These are phyloP conservation scores for Sphagnum magellanicum DNA, from an alignment of 228 moss, liverwort and hornwort genomes.

Conservation along the genomic window DNA sequence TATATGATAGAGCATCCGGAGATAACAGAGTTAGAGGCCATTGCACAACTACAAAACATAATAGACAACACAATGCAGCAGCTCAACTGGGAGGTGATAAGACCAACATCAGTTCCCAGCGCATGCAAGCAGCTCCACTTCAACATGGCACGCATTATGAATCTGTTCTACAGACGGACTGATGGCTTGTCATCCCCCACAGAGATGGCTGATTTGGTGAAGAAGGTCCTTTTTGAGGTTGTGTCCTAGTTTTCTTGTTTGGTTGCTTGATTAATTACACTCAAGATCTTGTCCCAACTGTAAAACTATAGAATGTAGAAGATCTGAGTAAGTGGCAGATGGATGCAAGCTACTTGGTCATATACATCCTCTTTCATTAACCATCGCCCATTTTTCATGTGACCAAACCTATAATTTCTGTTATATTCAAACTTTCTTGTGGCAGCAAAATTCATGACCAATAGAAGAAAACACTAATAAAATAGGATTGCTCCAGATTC, in stretches of 20 bases:
- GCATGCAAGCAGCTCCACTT: conserved; percentile 48
- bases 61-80: conserved; percentile 46
- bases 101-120: conserved; percentile 30
- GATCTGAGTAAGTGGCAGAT: too few relatives aligned
- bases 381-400: too few relatives aligned
- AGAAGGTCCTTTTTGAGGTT: conserved; percentile 37
- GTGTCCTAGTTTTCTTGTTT: conserved; percentile 9
- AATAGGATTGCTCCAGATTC: too few relatives aligned
- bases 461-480: too few relatives aligned
- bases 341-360: too few relatives aligned
- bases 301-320: too few relatives aligned
- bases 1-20: conserved; percentile 44
- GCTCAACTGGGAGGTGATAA: conserved; percentile 32
- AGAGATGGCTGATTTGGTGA: conserved; percentile 31
- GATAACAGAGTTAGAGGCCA: conserved; percentile 23
- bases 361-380: too few relatives aligned
- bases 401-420: too few relatives aligned
- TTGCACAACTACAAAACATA: conserved; percentile 17
- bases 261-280: too few relatives aligned
- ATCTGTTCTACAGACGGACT: conserved; percentile 20
- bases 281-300: too few relatives aligned
- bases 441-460: too few relatives aligned
- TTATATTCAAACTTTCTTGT: too few relatives aligned
- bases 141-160: conserved; percentile 41
- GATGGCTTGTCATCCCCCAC: conserved; percentile 35